phyloP scores from a whole-genome alignment of 108 stramenopile genomes.

The Cylindrotheca closterium region DNA sequence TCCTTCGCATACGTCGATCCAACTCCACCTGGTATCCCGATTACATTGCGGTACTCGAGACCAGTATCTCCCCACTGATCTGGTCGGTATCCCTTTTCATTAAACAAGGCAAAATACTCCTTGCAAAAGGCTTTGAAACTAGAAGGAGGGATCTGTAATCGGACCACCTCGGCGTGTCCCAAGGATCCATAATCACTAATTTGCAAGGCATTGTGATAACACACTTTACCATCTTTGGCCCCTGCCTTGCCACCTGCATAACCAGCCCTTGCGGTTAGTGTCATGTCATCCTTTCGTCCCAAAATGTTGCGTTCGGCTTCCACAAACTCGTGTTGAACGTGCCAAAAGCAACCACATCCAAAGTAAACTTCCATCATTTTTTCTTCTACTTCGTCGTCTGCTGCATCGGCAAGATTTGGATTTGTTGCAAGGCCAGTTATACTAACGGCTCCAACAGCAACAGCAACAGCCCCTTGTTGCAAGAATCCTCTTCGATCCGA shows the following conservation, averaged over 20 bases:
- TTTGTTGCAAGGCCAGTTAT: too few relatives aligned
- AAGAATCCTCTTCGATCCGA: too few relatives aligned
- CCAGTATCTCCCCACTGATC: conserved; percentile 68
- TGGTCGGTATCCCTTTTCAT: conserved; percentile 51
- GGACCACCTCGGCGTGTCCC: conserved; percentile 92
- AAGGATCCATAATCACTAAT: conserved; percentile 85
- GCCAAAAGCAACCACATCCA: conserved; percentile 52
- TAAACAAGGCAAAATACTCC: conserved; percentile 80
- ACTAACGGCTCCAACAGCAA: too few relatives aligned
- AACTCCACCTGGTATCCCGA: conserved; percentile 69
- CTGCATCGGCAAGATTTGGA: too few relatives aligned
- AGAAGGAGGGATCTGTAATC: conserved; percentile 59
- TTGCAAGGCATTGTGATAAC: conserved; percentile 83
- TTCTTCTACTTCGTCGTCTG: too few relatives aligned
- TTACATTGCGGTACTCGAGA: conserved; percentile 76
- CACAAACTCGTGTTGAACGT: conserved; percentile 88
- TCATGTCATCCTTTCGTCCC: conserved; percentile 45
- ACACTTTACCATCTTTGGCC: conserved; percentile 36
- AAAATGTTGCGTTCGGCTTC: conserved; percentile 76
- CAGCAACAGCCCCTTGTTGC: too few relatives aligned
- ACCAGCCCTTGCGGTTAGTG: conserved; percentile 73
- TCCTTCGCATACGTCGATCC: conserved; percentile 33
- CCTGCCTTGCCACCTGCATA: conserved; percentile 84
- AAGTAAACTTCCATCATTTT: conserved; percentile 40
- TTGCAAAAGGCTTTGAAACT: conserved; percentile 67